phyloP scores from a whole-genome alignment of 2,329 filamentous ascomycete genomes.

The Bisporella sp. region DNA sequence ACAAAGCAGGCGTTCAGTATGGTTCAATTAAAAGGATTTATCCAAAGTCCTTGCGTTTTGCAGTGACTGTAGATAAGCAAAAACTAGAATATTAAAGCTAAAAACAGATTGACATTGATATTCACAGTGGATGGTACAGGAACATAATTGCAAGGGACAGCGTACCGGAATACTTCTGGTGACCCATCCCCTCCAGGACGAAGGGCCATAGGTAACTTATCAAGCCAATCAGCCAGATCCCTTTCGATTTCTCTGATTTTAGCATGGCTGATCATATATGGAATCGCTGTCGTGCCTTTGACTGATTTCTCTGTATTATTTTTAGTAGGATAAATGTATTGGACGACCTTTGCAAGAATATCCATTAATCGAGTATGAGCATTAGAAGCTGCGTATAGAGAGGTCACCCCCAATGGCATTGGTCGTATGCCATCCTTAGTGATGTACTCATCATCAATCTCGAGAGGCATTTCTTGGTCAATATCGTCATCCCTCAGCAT shows the following conservation, averaged over 20 bases:
- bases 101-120: no score
- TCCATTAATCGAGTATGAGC: constrained; percentile 57
- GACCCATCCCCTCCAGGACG: constrained; percentile 72
- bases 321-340: constrained; percentile 59
- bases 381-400: constrained; percentile 57
- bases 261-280: constrained; percentile 56
- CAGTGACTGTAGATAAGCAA: no score
- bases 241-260: constrained; percentile 58
- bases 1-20: no score
- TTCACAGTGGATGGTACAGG: no score
- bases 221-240: constrained; percentile 57
- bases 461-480: constrained; percentile 57
- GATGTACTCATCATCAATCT: constrained; percentile 62
- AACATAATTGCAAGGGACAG: not conserved
- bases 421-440: constrained; percentile 48
- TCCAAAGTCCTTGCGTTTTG: no score
- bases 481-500: constrained; percentile 58
- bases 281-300: constrained; percentile 28
- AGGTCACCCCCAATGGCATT: constrained; percentile 47
- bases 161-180: constrained; percentile 69
- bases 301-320: constrained; percentile 25
- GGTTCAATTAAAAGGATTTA: no score
- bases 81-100: no score
- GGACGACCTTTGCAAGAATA: constrained; percentile 58
- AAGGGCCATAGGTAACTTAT: constrained; percentile 65